These are phyloP conservation scores for Scedosporium aurantiacum DNA, from an alignment of 2,329 filamentous ascomycete species.

Conservation along the genomic window DNA sequence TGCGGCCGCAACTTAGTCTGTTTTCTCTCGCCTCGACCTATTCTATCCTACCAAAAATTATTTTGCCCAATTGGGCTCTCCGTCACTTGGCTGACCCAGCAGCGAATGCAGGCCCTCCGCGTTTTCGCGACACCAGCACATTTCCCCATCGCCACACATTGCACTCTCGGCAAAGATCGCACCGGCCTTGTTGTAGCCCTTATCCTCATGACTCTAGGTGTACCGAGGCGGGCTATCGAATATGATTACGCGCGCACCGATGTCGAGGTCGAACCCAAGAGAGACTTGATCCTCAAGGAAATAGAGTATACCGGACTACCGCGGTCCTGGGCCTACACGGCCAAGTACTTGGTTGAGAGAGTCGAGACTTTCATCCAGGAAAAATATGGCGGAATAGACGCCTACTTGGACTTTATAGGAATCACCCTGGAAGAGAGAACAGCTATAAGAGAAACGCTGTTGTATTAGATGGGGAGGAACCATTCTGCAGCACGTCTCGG, in stretches of 20 bases:
- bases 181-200: slow-evolving; percentile 59
- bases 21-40: too few relatives aligned
- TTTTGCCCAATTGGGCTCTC: not conserved
- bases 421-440: slow-evolving; percentile 34
- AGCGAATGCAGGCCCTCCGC: slow-evolving; percentile 14
- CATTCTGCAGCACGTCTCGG: not conserved
- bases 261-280: slow-evolving; percentile 47
- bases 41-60: too few relatives aligned
- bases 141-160: slow-evolving; percentile 65
- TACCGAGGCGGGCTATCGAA: slow-evolving; percentile 49
- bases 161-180: slow-evolving; percentile 82
- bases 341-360: slow-evolving; percentile 48
- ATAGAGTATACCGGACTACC: slow-evolving; percentile 60
- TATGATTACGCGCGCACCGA: slow-evolving; percentile 62
- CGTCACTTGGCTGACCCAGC: not conserved
- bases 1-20: too few relatives aligned
- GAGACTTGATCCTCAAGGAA: slow-evolving; percentile 53
- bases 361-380: slow-evolving; percentile 46
- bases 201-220: slow-evolving; percentile 49
- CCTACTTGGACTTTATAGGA: slow-evolving; percentile 55
- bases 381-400: slow-evolving; percentile 53
- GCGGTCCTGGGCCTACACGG: slow-evolving; percentile 61
- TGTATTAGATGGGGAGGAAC: slow-evolving; percentile 11
- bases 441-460: slow-evolving; percentile 27
- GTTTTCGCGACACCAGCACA: slow-evolving; percentile 22